Percentiles rank a stretch among this genome's conserved stretches.
Evolutionary conservation across 1,284 basidiomycete genomes (phyloP).

Genomic region (Sporisorium exsertum): DNA sequence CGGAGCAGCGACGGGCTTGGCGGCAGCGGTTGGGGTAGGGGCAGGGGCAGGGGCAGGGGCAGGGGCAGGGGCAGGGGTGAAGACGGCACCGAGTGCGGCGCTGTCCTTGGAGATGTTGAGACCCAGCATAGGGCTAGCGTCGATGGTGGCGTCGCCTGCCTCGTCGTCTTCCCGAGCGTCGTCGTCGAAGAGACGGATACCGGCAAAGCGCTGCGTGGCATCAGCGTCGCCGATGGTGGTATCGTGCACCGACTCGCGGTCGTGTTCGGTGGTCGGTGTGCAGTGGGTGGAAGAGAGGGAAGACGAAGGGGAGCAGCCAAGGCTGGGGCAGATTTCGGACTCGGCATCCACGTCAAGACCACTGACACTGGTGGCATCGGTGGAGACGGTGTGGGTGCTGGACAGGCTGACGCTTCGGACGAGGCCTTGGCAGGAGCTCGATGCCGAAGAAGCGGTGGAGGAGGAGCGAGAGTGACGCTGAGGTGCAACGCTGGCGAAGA

Average conservation of each 20-base stretch:
- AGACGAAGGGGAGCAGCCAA: slow-evolving; percentile 35
- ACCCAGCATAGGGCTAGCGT: slow-evolving; percentile 28
- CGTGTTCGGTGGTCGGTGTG: slow-evolving; percentile 19
- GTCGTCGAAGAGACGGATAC: slow-evolving; percentile 37
- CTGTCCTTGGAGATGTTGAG: slow-evolving; percentile 17
- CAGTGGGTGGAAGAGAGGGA: slow-evolving; percentile 18
- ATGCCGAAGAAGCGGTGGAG: slow-evolving; percentile 30
- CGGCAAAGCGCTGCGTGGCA: slow-evolving; percentile 35
- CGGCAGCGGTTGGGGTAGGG: too few relatives aligned
- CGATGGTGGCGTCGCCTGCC: slow-evolving; percentile 45
- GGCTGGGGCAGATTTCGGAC: slow-evolving; percentile 42
- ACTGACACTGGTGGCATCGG: slow-evolving; percentile 38
- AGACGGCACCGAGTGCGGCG: background rate
- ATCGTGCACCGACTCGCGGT: slow-evolving; percentile 28
- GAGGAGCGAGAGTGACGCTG: slow-evolving; percentile 19
- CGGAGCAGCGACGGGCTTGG: slow-evolving; percentile 10
- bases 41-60: too few relatives aligned
- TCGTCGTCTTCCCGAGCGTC: slow-evolving; percentile 23
- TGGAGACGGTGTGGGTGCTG: slow-evolving; percentile 37
- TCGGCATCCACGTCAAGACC: slow-evolving; percentile 11
- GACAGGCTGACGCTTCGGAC: slow-evolving; percentile 39
- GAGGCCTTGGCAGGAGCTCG: slow-evolving; percentile 22
- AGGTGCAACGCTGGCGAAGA: slow-evolving; percentile 6
- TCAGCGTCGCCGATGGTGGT: slow-evolving; percentile 27
- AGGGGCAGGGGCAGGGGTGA: background rate